These are phyloP conservation scores for Crithidia expoeki DNA, from an alignment of 208 protist species.

Conservation along the genomic window DNA sequence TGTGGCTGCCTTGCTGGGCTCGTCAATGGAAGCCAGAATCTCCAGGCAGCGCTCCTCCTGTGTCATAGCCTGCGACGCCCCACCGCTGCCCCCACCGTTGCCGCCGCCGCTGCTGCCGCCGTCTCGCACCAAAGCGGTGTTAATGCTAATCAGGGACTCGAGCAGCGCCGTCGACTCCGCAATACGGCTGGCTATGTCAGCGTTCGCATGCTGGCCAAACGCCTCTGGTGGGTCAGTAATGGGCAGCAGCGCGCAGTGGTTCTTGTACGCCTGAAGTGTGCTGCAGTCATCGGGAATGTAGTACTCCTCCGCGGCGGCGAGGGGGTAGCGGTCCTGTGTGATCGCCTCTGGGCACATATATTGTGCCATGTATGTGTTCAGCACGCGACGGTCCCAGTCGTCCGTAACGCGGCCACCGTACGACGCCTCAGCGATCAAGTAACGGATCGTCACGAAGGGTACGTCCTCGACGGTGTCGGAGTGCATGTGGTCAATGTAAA, in stretches of 20 bases:
- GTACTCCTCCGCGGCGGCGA: constrained; percentile 89
- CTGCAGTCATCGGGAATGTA: constrained; percentile 89
- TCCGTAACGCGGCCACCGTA: constrained; percentile 99
- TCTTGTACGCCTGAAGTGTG: constrained; percentile 92
- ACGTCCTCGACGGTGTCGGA: constrained; percentile 82
- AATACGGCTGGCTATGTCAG: constrained; percentile 97
- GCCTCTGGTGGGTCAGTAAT: constrained; percentile 95
- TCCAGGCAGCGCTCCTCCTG: constrained; percentile 89
- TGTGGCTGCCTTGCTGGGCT: constrained; percentile 81
- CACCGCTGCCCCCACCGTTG: constrained; percentile 32
- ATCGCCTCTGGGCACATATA: constrained; percentile 92
- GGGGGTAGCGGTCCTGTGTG: constrained; percentile 80
- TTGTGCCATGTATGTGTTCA: constrained; percentile 97
- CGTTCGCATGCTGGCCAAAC: constrained; percentile 99
- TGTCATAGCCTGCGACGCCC: constrained; percentile 45
- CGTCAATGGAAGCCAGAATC: constrained; percentile 87
- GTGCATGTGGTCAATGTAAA: constrained; percentile 90
- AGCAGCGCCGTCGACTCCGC: constrained; percentile 93
- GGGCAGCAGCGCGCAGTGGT: constrained; percentile 93
- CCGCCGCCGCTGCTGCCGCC: constrained; percentile 51
- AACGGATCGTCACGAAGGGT: constrained; percentile 97
- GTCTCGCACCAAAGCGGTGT: constrained; percentile 76
- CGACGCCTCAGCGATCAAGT: constrained; percentile 97
- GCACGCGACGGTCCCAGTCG: constrained; percentile 96
- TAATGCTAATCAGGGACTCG: constrained; percentile 93